Conservation (phyloP, 139 green algal genomes). For the Chlorella sp. region DNA sequence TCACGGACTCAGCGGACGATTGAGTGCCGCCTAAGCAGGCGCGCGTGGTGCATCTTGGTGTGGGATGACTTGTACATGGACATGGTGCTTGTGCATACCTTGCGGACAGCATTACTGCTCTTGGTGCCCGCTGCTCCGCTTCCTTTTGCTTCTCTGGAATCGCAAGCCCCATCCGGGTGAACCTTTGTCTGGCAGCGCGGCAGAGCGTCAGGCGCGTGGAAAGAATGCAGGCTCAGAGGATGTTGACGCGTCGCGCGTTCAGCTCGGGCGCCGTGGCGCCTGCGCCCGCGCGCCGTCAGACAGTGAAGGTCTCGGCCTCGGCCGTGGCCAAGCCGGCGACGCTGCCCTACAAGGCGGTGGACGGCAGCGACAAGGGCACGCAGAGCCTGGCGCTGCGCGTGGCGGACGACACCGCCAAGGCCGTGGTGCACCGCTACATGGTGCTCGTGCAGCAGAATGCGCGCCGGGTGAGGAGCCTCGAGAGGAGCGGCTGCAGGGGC, state of each 20-base stretch:
- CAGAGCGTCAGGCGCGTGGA: too few relatives aligned
- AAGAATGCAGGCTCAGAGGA: neutral
- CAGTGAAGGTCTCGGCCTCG: neutral
- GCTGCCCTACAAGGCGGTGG: conserved; percentile 55
- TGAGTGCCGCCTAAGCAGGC: too few relatives aligned
- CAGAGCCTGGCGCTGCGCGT: conserved; percentile 65
- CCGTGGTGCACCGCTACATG: conserved; percentile 89
- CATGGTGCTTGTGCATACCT: too few relatives aligned
- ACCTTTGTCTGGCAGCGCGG: too few relatives aligned
- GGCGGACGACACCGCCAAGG: conserved; percentile 69
- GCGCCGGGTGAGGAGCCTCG: conserved; percentile 61
- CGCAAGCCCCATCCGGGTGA: too few relatives aligned
- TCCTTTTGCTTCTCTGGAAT: too few relatives aligned
- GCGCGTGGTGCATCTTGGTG: too few relatives aligned
- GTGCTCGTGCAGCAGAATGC: conserved; percentile 76
- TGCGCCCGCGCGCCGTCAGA: neutral
- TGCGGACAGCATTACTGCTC: too few relatives aligned
- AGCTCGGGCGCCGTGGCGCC: neutral
- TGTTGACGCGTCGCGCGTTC: neutral
- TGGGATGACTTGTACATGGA: too few relatives aligned
- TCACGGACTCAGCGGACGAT: too few relatives aligned
- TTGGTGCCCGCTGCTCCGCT: too few relatives aligned
- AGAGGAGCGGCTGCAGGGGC: too few relatives aligned
- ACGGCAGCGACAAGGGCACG: conserved; percentile 54
- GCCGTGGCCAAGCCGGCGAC: conserved; percentile 36